These are phyloP conservation scores for Phytophthora lateralis DNA, from an alignment of 352 stramenopile species.

Conservation along the genomic window DNA sequence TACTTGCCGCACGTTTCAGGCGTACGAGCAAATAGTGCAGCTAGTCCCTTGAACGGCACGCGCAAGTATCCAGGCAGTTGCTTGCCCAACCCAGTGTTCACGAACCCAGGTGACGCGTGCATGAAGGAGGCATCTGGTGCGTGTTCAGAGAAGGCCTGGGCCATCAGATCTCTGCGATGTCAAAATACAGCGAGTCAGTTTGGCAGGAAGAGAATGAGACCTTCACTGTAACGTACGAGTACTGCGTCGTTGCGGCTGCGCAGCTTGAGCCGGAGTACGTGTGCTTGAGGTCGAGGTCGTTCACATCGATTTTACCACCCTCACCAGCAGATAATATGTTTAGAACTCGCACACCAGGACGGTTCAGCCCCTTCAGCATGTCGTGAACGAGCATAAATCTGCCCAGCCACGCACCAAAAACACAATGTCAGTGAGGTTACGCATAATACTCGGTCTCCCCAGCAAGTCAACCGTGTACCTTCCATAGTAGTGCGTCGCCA, in stretches of 20 bases:
- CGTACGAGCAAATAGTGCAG: conserved; percentile 15
- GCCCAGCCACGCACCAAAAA: background rate
- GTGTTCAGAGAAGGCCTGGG: conserved; percentile 26
- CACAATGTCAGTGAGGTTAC: background rate
- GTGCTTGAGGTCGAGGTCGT: conserved; percentile 33
- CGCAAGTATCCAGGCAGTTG: conserved; percentile 18
- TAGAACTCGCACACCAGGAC: conserved; percentile 22
- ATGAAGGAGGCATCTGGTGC: conserved; percentile 28
- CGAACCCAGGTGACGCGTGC: conserved; percentile 23
- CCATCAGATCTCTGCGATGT: conserved; percentile 25
- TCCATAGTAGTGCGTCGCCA: conserved; percentile 35
- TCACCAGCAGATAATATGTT: conserved; percentile 22
- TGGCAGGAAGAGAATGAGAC: background rate
- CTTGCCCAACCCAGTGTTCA: conserved; percentile 19
- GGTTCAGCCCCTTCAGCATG: conserved; percentile 22
- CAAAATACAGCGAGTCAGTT: background rate
- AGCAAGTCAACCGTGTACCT: background rate
- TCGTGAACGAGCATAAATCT: conserved; percentile 35
- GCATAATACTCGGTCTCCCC: background rate
- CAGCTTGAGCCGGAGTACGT: conserved; percentile 24
- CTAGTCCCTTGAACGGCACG: conserved; percentile 5
- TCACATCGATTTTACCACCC: conserved; percentile 18
- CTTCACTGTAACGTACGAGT: conserved; percentile 26
- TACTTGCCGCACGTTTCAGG: conserved; percentile 24
- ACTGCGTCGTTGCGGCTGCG: conserved; percentile 23